Percentiles rank a stretch among this genome's conserved stretches.
Conservation (phyloP, 345 rosid genomes). For the Populus alba region DNA sequence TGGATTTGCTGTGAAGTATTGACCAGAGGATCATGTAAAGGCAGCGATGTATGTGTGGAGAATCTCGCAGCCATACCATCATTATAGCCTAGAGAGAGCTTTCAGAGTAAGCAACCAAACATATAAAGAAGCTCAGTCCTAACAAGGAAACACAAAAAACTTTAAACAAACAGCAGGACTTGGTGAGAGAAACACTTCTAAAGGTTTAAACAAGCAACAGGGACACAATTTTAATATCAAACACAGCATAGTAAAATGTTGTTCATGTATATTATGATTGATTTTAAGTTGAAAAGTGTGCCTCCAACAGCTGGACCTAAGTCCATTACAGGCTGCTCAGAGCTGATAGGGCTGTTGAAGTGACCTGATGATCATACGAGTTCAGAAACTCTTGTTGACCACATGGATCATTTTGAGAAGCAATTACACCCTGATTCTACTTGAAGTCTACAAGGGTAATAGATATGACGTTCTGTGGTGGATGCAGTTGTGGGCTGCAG, state of each 20-base stretch:
- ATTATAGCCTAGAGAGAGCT: conserved; percentile 40
- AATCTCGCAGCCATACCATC: conserved; percentile 40
- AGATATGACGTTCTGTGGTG: no score
- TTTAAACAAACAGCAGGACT: neutral
- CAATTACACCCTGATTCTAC: no score
- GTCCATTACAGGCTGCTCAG: no score
- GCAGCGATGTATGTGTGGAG: conserved; percentile 30
- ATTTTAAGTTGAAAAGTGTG: no score
- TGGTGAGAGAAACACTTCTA: neutral
- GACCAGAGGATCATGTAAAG: conserved; percentile 36
- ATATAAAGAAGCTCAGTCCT: neutral
- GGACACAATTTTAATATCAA: neutral
- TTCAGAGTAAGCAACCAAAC: neutral
- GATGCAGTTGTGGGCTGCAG: no score
- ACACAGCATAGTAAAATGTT: neutral
- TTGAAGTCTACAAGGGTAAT: no score
- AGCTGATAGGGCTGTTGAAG: no score
- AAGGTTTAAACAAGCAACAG: neutral
- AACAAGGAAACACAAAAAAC: neutral
- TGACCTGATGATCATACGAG: no score
- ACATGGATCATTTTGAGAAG: no score
- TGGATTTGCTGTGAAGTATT: conserved; percentile 32
- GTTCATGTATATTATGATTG: no score
- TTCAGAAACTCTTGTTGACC: no score
- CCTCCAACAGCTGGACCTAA: no score